phyloP scores from a whole-genome alignment of 352 stramenopile genomes.

The Phytophthora parvispora region DNA sequence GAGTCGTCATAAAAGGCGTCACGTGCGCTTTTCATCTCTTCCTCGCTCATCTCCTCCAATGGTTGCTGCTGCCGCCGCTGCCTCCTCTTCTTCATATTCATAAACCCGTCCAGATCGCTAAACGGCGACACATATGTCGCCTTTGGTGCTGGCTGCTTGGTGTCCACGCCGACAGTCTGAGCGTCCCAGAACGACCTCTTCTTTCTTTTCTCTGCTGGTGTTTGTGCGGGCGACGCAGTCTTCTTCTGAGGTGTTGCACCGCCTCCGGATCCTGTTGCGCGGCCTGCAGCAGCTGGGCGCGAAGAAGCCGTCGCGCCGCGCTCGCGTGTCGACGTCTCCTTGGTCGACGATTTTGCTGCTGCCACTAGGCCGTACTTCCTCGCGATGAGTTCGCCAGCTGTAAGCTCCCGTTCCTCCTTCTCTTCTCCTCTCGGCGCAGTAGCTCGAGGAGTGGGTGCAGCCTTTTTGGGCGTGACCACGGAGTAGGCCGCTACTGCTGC shows the following conservation, averaged over 20 bases:
- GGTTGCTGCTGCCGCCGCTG: slow-evolving; percentile 15
- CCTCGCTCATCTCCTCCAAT: slow-evolving; percentile 22
- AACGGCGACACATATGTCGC: slow-evolving; percentile 73
- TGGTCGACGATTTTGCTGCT: slow-evolving; percentile 15
- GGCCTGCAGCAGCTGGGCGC: neutral
- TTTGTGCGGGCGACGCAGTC: neutral
- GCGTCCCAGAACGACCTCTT: slow-evolving; percentile 43
- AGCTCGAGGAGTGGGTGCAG: neutral
- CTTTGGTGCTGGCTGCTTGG: neutral
- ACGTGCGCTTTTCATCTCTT: slow-evolving; percentile 28
- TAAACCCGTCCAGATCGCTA: slow-evolving; percentile 36
- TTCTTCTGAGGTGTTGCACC: slow-evolving; percentile 8
- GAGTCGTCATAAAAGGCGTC: slow-evolving; percentile 53
- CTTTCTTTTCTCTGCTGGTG: slow-evolving; percentile 18
- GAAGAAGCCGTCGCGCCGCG: neutral
- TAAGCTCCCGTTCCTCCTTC: slow-evolving; percentile 33
- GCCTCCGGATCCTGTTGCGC: slow-evolving; percentile 1
- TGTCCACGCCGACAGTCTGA: slow-evolving; percentile 16
- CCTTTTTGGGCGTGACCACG: slow-evolving; percentile 23
- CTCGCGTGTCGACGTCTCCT: slow-evolving; percentile 4
- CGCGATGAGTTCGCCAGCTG: slow-evolving; percentile 62
- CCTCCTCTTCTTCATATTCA: slow-evolving; percentile 33
- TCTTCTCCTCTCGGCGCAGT: neutral
- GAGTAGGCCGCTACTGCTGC: slow-evolving; percentile 23
- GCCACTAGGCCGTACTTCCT: slow-evolving; percentile 65